Base-by-base conservation (phyloP, 345 rosid genomes). In the Litchi chinensis region DNA sequence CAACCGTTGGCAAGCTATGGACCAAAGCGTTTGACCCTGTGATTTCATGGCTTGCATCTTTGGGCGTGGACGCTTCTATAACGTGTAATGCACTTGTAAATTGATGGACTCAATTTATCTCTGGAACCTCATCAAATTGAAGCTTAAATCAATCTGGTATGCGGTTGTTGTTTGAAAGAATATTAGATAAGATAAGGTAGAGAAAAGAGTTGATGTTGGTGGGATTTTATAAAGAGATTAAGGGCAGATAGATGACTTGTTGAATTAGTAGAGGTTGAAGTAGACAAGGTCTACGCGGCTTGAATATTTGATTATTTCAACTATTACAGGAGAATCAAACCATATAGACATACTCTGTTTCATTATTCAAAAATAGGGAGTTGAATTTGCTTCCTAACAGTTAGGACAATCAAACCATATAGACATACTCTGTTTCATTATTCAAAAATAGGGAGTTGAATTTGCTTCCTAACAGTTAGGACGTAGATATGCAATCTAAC, bases 71-170 rank as follows among this genome's bases (percentile, higher is more conserved):
- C 3, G 26, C 21, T 59, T 59, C 24, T 3, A 19, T 15, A 50
- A 10, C 2, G 10, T 50, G 56, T 6, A 6, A 40, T 40, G 43
- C 6, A 2, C 4, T 40, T 15, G 57, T 52, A 52, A 52, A 12
- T 4, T n/a, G 64, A 59, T 59, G 64, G 26, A 7, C 64, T 59
- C 16, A 59, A 21, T 21, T 59, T 21, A 59, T 59, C 8, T 59
- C 64, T 6, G 82, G 78, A 46, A 79, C 80, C 57, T 77, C 83
- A 21, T 82, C 83, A 41, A 84, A 46, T 84, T 83, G 62, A 85
- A 85, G 65, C 77, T 63, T 8, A 9, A 28, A 65, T 79, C 81
- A 22, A 76, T 56, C 26, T 59, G 64, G 64, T 59, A 70, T 21
- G 19, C 37, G 10, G 73, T 46, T 5, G 39, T 39, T 19, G 13